Evolutionary conservation across 805 yeast species (phyloP).

Genomic region (Starmera caribaea): DNA sequence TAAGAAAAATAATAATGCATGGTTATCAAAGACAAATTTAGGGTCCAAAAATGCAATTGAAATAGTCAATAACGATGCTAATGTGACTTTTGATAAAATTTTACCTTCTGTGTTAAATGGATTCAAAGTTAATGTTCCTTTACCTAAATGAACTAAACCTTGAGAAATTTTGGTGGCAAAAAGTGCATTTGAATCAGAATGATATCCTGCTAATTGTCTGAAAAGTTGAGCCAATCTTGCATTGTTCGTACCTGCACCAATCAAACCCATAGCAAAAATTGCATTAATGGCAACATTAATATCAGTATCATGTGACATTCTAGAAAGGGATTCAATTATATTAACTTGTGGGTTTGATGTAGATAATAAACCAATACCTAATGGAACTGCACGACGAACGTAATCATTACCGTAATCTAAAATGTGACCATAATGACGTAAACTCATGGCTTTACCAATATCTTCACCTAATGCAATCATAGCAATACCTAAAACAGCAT

Average conservation of each 20-base stretch:
- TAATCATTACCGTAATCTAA: slow-evolving; percentile 95
- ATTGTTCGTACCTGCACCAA: slow-evolving; percentile 98
- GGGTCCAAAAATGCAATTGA: slow-evolving; percentile 83
- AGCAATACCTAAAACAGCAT: slow-evolving; percentile 92
- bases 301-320: slow-evolving; percentile 95
- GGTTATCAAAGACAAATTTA: slow-evolving; percentile 70
- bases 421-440: slow-evolving; percentile 93
- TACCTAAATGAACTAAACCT: slow-evolving; percentile 91
- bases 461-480: slow-evolving; percentile 96
- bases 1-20: slow-evolving; percentile 75
- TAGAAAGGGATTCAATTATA: slow-evolving; percentile 90
- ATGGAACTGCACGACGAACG: slow-evolving; percentile 88
- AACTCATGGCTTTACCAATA: slow-evolving; percentile 93
- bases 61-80: slow-evolving; percentile 83
- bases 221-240: slow-evolving; percentile 95
- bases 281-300: slow-evolving; percentile 91
- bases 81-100: slow-evolving; percentile 76
- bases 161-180: slow-evolving; percentile 93
- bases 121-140: slow-evolving; percentile 84
- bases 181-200: slow-evolving; percentile 79
- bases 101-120: slow-evolving; percentile 88
- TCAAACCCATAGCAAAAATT: slow-evolving; percentile 93
- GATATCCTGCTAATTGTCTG: slow-evolving; percentile 90
- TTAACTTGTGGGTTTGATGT: slow-evolving; percentile 94
- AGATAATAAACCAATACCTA: slow-evolving; percentile 95